Percentiles rank a stretch among this genome's conserved stretches.
phyloP scores from a whole-genome alignment of 192 early-diverging fungal genomes.

The Funneliformis mosseae region DNA sequence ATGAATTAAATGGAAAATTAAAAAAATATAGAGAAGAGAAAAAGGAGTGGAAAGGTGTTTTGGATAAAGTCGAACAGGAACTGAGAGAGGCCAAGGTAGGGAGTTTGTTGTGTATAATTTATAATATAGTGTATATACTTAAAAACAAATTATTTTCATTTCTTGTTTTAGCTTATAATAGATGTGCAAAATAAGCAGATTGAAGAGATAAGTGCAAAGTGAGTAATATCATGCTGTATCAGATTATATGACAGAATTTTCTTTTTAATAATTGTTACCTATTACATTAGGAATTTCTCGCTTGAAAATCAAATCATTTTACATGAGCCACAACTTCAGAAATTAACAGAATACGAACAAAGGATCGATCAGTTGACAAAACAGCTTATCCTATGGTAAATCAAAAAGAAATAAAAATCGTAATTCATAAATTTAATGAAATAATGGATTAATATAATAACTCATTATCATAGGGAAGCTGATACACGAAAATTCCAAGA shows the following conservation, averaged over 20 bases:
- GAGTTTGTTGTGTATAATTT: slow-evolving; percentile 37
- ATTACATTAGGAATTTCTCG: slow-evolving; percentile 50
- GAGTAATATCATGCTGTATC: not conserved
- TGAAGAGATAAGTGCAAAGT: slow-evolving; percentile 5
- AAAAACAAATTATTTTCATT: slow-evolving; percentile 8
- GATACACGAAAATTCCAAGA: slow-evolving; percentile 47
- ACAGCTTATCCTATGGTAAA: slow-evolving; percentile 52
- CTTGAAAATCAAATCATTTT: slow-evolving; percentile 51
- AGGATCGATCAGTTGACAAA: slow-evolving; percentile 53
- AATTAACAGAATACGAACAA: slow-evolving; percentile 52
- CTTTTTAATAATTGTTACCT: no score
- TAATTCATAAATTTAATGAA: not conserved
- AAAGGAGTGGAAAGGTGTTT: slow-evolving; percentile 48
- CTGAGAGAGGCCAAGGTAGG: slow-evolving; percentile 42
- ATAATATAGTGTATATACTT: no score
- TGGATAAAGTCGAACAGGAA: slow-evolving; percentile 44
- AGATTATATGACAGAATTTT: not conserved
- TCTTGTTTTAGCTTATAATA: not conserved
- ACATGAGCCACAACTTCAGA: slow-evolving; percentile 48
- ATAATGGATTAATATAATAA: not conserved
- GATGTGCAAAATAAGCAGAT: slow-evolving; percentile 8
- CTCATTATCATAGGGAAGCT: slow-evolving; percentile 36
- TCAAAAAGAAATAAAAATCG: slow-evolving; percentile 29
- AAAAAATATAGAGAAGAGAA: slow-evolving; percentile 51
- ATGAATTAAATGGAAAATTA: slow-evolving; percentile 51